Evolutionary conservation across 495 filamentous ascomycete genomes (phyloP).

Genomic region (Neurospora sp.): DNA sequence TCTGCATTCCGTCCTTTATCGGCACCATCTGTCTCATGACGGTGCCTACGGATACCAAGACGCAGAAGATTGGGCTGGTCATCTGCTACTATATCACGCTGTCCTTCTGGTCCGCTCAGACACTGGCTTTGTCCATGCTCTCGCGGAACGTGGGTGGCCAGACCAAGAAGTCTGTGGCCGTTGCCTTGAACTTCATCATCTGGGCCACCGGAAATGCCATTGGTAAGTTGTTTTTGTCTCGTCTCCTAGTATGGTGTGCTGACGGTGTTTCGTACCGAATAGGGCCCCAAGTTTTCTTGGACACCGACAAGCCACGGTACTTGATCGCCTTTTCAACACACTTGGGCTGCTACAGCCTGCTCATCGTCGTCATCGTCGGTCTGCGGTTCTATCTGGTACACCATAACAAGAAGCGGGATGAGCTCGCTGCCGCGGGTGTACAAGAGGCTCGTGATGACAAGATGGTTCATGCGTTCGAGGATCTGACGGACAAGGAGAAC

Average conservation of each 20-base stretch:
- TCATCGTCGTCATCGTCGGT: slow-evolving; percentile 35
- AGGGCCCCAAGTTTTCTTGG: slow-evolving; percentile 45
- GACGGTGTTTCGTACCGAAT: background rate
- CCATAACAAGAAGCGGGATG: slow-evolving; percentile 39
- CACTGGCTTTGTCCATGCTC: slow-evolving; percentile 41
- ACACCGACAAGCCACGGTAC: slow-evolving; percentile 39
- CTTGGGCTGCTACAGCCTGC: slow-evolving; percentile 40
- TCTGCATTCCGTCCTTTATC: slow-evolving; percentile 51
- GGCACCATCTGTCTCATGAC: slow-evolving; percentile 49
- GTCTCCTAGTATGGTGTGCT: background rate
- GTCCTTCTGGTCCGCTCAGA: slow-evolving; percentile 48
- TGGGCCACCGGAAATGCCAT: slow-evolving; percentile 44
- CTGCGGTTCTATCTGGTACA: slow-evolving; percentile 37
- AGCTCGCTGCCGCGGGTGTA: slow-evolving; percentile 31
- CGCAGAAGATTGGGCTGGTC: slow-evolving; percentile 40
- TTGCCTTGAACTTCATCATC: slow-evolving; percentile 39
- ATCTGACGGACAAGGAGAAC: slow-evolving; percentile 51
- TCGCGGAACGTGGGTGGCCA: slow-evolving; percentile 44
- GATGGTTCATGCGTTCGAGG: slow-evolving; percentile 43
- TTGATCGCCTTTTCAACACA: slow-evolving; percentile 45
- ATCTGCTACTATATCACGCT: slow-evolving; percentile 47
- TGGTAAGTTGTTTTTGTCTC: slow-evolving; percentile 9
- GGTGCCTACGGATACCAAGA: slow-evolving; percentile 31
- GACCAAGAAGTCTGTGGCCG: slow-evolving; percentile 42
- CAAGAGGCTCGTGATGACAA: slow-evolving; percentile 29